phyloP scores from a whole-genome alignment of 805 yeast species.

The Starmera pachycereana region DNA sequence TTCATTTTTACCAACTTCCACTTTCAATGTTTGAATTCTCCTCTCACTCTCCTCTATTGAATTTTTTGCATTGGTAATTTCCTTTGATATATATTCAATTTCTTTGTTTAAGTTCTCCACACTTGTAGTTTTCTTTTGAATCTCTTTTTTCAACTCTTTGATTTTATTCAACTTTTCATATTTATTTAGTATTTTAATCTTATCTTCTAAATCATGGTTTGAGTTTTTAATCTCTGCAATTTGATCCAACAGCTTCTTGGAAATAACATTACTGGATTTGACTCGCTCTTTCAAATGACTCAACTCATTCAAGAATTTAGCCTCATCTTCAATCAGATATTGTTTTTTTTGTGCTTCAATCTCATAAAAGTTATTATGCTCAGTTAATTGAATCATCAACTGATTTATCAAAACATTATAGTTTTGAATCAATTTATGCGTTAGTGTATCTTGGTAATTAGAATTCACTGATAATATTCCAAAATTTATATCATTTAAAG shows the following conservation, averaged over 20 bases:
- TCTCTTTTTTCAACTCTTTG: conserved; percentile 35
- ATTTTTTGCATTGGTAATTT: conserved; percentile 40
- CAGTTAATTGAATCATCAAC: conserved; percentile 32
- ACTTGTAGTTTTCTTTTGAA: conserved; percentile 32
- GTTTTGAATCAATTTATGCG: conserved; percentile 54
- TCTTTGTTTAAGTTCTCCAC: conserved; percentile 44
- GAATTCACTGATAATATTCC: conserved; percentile 37
- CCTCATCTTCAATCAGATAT: conserved; percentile 33
- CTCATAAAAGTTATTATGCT: conserved; percentile 31
- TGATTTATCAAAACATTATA: conserved; percentile 38
- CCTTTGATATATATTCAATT: conserved; percentile 50
- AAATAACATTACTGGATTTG: conserved; percentile 20
- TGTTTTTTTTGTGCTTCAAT: conserved; percentile 32
- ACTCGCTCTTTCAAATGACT: conserved; percentile 27
- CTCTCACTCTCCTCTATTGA: conserved; percentile 36
- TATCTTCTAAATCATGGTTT: conserved; percentile 19
- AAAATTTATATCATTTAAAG: conserved; percentile 43
- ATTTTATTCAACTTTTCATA: conserved; percentile 19
- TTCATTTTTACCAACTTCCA: conserved; percentile 5
- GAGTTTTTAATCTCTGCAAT: conserved; percentile 16
- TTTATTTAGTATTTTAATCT: conserved; percentile 19
- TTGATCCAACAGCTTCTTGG: conserved; percentile 17
- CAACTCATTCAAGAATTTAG: conserved; percentile 36
- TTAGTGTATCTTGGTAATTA: conserved; percentile 34
- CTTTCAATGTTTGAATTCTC: conserved; percentile 18